Base-by-base conservation (phyloP, 768 basidiomycete genomes). In the Tephrocybe rancida region DNA sequence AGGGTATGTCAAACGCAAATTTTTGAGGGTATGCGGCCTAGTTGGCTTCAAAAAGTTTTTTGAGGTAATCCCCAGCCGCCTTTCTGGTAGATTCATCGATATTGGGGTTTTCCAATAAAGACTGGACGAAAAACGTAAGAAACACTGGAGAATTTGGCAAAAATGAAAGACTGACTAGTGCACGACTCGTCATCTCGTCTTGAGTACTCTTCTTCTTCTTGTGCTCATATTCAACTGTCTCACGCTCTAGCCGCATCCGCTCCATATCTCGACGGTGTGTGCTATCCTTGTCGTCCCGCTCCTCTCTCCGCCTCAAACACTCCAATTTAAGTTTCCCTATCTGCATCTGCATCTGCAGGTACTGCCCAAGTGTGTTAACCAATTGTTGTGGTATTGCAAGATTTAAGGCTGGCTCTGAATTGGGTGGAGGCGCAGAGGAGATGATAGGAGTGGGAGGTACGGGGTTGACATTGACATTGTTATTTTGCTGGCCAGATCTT, bases 271-370 rank as follows among this genome's bases (percentile, higher is more conserved):
- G 73, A 32, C 84, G 74, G 57, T 74, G 64, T 0, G 58, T 54
- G 46, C 80, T 80, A 56, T 86, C 85, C 59, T 75, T 78, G 57
- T 84, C 83, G 60, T 88, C 86, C n/a, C 87, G 73, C 58, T 87
- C 87, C 56, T 90, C 87, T 18, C 83, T 75, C 55, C 85, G 71
- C 50, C 82, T 79, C 63, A 89, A 61, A 58, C 85, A 85, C 52
- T 90, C 89, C 38, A 88, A 74, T 63, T 87, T 87, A 70, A 83
- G 76, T 67, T 86, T 85, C 55, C 80, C 81, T 30, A 87, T 82
- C 59, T 89, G 87, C 21, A 79, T 80, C 62, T 90, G 89, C 37
- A 82, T 73, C 56, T 85, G 84, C 35, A 90, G 68, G 54, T 83
- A 78, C 56, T 86, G 82, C 62, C 85, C 65, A 56, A 80, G 84